A percentile compares a stretch with the other conserved stretches of the same genome.
Evolutionary conservation across 1,284 basidiomycete species (phyloP).

Genomic region (Moniliella sp.): DNA sequence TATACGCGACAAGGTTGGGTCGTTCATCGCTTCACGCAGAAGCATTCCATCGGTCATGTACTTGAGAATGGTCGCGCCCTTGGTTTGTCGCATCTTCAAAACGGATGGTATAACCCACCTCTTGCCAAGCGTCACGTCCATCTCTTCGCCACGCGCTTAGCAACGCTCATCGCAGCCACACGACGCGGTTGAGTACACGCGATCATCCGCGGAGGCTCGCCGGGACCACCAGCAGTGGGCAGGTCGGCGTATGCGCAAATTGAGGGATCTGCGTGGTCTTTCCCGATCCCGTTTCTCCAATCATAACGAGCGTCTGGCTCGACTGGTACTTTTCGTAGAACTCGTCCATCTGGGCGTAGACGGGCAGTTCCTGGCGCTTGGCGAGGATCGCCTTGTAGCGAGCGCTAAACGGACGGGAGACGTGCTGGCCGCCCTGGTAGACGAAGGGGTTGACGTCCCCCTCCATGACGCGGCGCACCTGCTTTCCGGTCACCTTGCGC

Average conservation of each 20-base stretch:
- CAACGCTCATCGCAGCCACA: constrained; percentile 92
- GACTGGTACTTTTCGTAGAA: constrained; percentile 66
- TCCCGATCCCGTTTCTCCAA: constrained; percentile 90
- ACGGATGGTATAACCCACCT: constrained; percentile 93
- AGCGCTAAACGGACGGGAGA: constrained; percentile 43
- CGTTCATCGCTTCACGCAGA: constrained; percentile 88
- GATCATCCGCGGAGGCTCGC: constrained; percentile 58
- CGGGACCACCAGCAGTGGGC: constrained; percentile 43
- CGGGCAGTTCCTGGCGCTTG: constrained; percentile 65
- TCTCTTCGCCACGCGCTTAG: constrained; percentile 96
- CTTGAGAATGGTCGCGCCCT: constrained; percentile 15
- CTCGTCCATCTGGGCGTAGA: constrained; percentile 75
- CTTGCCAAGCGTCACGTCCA: constrained; percentile 80
- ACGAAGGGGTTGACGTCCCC: constrained; percentile 76
- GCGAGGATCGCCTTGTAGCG: constrained; percentile 72
- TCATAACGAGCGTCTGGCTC: constrained; percentile 80
- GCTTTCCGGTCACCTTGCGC: constrained; percentile 49
- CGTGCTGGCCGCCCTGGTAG: constrained; percentile 1
- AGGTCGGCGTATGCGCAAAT: constrained; percentile 77
- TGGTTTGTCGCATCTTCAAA: constrained; percentile 79
- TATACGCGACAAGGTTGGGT: constrained; percentile 67
- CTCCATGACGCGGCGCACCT: constrained; percentile 55
- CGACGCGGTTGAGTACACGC: constrained; percentile 91
- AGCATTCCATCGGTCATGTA: constrained; percentile 99
- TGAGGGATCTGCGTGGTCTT: constrained; percentile 98